These are phyloP conservation scores for Apiotrichum mycotoxinovorans DNA, from an alignment of 1,284 basidiomycete genomes.

Conservation along the genomic window DNA sequence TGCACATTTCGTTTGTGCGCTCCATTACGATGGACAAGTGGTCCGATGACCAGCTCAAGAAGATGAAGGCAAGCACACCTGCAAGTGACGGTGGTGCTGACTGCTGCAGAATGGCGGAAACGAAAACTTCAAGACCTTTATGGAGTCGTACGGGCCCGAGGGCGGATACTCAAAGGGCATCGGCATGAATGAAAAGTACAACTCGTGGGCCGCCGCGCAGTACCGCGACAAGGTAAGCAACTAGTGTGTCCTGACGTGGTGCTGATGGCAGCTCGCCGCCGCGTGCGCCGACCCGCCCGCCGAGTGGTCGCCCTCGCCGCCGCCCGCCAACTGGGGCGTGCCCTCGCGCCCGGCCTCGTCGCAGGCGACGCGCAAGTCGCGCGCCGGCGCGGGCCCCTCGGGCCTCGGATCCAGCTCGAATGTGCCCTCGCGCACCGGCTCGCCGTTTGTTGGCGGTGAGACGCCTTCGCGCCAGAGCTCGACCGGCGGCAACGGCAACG, in stretches of 20 bases:
- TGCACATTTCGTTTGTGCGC: slow-evolving; percentile 70
- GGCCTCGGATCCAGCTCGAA: slow-evolving; percentile 1
- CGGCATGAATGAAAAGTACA: slow-evolving; percentile 75
- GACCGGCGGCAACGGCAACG: slow-evolving; percentile 15
- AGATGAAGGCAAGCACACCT: slow-evolving; percentile 68
- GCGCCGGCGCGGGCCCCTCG: slow-evolving; percentile 26
- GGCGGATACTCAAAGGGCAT: slow-evolving; percentile 71
- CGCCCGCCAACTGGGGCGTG: slow-evolving; percentile 28
- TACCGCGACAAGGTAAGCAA: slow-evolving; percentile 79
- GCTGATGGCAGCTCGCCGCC: slow-evolving; percentile 35
- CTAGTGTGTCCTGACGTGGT: not conserved
- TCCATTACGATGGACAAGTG: slow-evolving; percentile 95
- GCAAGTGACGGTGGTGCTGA: not conserved
- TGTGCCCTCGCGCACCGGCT: slow-evolving; percentile 15
- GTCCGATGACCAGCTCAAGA: slow-evolving; percentile 81
- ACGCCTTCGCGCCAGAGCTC: too few species aligned
- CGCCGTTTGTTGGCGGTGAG: slow-evolving; percentile 9
- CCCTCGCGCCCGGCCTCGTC: slow-evolving; percentile 40
- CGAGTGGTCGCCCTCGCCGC: slow-evolving; percentile 42
- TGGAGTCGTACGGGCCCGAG: slow-evolving; percentile 67
- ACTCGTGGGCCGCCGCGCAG: slow-evolving; percentile 85
- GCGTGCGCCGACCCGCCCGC: slow-evolving; percentile 41
- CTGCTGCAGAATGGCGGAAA: slow-evolving; percentile 74
- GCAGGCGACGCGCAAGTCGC: slow-evolving; percentile 46
- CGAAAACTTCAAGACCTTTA: slow-evolving; percentile 69